Conservation (phyloP, 2,329 filamentous ascomycete species). For the Sporothrix curviconia region DNA sequence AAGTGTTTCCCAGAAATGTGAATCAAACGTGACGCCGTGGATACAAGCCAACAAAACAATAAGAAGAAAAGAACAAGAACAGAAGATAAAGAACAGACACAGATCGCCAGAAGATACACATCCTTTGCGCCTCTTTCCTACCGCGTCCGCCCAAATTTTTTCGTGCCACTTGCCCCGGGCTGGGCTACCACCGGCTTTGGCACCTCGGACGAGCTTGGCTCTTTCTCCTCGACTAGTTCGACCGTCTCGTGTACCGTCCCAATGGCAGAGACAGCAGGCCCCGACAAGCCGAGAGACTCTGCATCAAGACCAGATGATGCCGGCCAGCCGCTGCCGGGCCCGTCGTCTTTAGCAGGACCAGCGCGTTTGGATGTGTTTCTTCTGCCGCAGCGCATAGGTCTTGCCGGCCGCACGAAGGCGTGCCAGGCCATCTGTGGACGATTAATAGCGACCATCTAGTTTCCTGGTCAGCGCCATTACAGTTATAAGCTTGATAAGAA, state of each 20-base stretch:
- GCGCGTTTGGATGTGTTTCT: constrained; percentile 62
- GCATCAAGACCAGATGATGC: constrained; percentile 15
- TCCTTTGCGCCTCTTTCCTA: constrained; percentile 20
- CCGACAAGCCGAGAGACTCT: neutral
- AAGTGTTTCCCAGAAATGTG: too few species aligned
- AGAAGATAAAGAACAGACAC: neutral
- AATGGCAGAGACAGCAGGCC: constrained; percentile 40
- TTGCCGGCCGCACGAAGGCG: constrained; percentile 46
- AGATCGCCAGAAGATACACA: neutral
- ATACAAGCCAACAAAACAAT: too few species aligned
- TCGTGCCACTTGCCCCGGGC: constrained; percentile 54
- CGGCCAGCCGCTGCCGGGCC: constrained; percentile 18
- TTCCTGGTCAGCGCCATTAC: too few species aligned
- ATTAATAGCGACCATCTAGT: constrained; percentile 29
- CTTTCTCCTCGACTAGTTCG: constrained; percentile 44
- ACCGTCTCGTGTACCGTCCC: constrained; percentile 56
- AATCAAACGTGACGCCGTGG: too few species aligned
- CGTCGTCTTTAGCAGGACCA: constrained; percentile 50
- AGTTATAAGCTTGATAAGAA: neutral
- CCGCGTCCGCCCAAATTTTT: constrained; percentile 45
- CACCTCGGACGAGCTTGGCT: neutral
- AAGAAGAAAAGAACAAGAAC: neutral
- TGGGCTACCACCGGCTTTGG: constrained; percentile 20
- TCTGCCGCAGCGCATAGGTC: constrained; percentile 55
- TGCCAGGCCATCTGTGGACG: constrained; percentile 45